Conservation (phyloP, 108 stramenopile genomes). For the Pseudonitzschia pungens region DNA sequence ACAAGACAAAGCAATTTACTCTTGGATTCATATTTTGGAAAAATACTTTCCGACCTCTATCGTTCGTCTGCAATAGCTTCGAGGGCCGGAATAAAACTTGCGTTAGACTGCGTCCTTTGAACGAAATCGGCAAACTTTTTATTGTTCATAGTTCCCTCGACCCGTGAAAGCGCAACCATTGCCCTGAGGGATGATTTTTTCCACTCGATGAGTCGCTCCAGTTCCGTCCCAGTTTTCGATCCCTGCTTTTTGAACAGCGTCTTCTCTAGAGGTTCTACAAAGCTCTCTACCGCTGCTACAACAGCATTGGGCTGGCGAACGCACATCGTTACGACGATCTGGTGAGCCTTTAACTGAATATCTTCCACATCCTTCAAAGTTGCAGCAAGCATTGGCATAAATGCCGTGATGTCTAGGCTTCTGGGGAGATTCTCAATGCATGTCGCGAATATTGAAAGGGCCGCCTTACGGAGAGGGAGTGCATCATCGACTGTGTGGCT, state of each 20-base stretch:
- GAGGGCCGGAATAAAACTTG: constrained; percentile 47
- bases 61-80: constrained; percentile 54
- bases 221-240: constrained; percentile 74
- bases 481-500: constrained; percentile 97
- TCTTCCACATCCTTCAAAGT: constrained; percentile 82
- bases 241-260: constrained; percentile 84
- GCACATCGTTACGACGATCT: constrained; percentile 78
- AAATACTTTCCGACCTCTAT: background rate
- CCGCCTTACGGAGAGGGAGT: constrained; percentile 92
- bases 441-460: constrained; percentile 89
- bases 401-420: constrained; percentile 64
- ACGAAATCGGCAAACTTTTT: constrained; percentile 73
- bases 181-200: constrained; percentile 81
- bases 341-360: constrained; percentile 80
- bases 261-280: constrained; percentile 81
- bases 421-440: constrained; percentile 82
- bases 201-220: constrained; percentile 82
- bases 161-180: constrained; percentile 56
- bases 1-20: too few species aligned
- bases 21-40: too few species aligned
- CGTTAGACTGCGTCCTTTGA: constrained; percentile 51
- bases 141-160: constrained; percentile 71
- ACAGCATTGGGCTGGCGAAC: constrained; percentile 57
- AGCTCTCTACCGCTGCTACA: constrained; percentile 63
- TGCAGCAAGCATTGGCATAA: constrained; percentile 76